Evolutionary conservation across 495 filamentous ascomycete species (phyloP), one percentile per base, ranked within the genome.

Genomic region (Aspergillus avenaceus): DNA sequence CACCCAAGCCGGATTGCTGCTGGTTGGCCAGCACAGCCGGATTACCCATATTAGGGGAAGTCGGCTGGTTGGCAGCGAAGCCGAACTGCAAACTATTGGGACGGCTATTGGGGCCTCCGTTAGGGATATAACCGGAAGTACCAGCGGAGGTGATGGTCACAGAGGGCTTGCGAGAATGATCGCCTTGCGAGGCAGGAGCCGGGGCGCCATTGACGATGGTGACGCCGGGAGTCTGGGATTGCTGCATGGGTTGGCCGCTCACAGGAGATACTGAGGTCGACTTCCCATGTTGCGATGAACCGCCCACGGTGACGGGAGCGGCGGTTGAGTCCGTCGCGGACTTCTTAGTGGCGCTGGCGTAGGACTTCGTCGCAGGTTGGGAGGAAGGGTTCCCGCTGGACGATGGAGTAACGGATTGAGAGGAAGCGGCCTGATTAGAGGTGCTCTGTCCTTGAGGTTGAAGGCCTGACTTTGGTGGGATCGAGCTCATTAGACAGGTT

Each of bases 61-160:
- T 69, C 56, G 71, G 71, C 32, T 82, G 78, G 59, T 80, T 77
- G 48, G 81, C 68, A 53, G 81, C 69, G 55, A 84, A 87, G 52
- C 91, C 90, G 63, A 96, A 96, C 73, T 89, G 83, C 50, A 83
- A 81, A 46, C 83, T 85, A 45, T 72, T 79, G 44, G 80, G 77
- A 40, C 79, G 78, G 52, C 75, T 72, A 38, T 78, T 78, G 4
- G 84, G 78, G 41, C 81, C 83, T 54, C 89, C 88, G 73, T 95
- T 93, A 24, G 85, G 80, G 45, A 84, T 81, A 55, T 85, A 84
- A 53, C 84, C 84, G 46, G 77, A 85, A 12, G 87, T 80, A 29
- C 86, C 87, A 52, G 84, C 81, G 41, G 89, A 84, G 61, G 78
- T 90, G 71, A 96, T 95, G 47, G 88, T 93, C 49, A 96, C 86